A percentile compares a stretch with the other conserved stretches of the same genome.
These are phyloP conservation scores for Pseudoneurospora amorphoporcata DNA, from an alignment of 495 filamentous ascomycete species.

Conservation along the genomic window DNA sequence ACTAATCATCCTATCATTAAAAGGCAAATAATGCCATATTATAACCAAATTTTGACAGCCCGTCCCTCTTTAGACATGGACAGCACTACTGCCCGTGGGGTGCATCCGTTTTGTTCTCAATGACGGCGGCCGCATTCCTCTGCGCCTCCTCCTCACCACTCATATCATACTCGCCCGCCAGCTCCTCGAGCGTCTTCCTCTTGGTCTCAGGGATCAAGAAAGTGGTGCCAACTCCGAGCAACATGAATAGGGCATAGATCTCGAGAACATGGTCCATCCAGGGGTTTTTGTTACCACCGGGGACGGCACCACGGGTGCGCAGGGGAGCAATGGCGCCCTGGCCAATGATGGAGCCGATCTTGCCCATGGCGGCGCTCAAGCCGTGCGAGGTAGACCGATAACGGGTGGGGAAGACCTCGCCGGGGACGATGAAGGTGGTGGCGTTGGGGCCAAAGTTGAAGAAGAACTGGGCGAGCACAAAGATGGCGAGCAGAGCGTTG, in stretches of 20 bases:
- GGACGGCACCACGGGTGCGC: slow-evolving; percentile 32
- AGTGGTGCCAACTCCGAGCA: slow-evolving; percentile 56
- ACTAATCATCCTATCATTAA: not conserved
- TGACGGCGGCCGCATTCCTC: not conserved
- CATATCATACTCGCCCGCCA: slow-evolving; percentile 39
- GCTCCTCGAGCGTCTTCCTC: slow-evolving; percentile 53
- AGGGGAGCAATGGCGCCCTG: slow-evolving; percentile 45
- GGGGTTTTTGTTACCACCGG: slow-evolving; percentile 33
- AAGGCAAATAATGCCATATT: not conserved
- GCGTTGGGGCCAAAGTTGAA: slow-evolving; percentile 67
- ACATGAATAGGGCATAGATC: slow-evolving; percentile 75
- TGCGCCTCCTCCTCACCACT: slow-evolving; percentile 1
- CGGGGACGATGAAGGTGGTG: slow-evolving; percentile 84
- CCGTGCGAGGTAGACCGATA: slow-evolving; percentile 80
- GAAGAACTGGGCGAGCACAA: slow-evolving; percentile 72
- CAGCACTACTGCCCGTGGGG: not conserved
- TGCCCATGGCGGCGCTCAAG: slow-evolving; percentile 55
- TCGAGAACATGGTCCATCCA: slow-evolving; percentile 75
- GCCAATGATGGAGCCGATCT: slow-evolving; percentile 53
- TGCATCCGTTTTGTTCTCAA: not conserved
- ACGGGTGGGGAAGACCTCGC: slow-evolving; percentile 82
- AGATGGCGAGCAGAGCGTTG: slow-evolving; percentile 55
- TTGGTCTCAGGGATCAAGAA: slow-evolving; percentile 67
- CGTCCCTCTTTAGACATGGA: not conserved
- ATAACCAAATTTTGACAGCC: not conserved